Conservation (phyloP, 2,329 filamentous ascomycete species). For the Monilinia fructicola region DNA sequence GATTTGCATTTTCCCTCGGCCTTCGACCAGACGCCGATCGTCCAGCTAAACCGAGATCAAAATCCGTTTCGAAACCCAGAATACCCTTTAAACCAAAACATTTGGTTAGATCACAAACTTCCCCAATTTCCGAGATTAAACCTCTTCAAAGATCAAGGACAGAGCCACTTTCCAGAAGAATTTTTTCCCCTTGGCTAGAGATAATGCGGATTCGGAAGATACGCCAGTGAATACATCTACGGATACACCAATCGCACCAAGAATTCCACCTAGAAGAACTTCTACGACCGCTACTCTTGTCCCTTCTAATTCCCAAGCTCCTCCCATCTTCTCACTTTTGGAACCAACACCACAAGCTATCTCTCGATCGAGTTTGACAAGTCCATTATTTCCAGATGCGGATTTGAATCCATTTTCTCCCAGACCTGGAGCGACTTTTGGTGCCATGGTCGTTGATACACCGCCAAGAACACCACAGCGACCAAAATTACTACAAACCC, state of each 20-base stretch:
- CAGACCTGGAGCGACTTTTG: constrained; percentile 15
- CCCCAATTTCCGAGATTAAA: constrained; percentile 8
- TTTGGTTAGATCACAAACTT: constrained; percentile 13
- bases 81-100: constrained; percentile 9
- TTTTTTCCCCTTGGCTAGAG: constrained; percentile 7
- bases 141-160: constrained; percentile 13
- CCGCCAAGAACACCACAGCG: constrained; percentile 7
- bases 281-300: constrained; percentile 16
- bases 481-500: not conserved
- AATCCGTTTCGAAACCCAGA: constrained; percentile 16
- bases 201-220: not conserved
- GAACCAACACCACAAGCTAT: constrained; percentile 8
- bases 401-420: constrained; percentile 16
- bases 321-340: constrained; percentile 1
- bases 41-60: constrained; percentile 10
- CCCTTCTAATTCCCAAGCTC: constrained; percentile 8
- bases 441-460: constrained; percentile 14
- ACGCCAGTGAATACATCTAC: constrained; percentile 1
- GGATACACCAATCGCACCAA: not conserved
- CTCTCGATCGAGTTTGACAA: not conserved
- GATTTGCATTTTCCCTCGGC: constrained; percentile 16
- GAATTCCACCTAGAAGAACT: constrained; percentile 7
- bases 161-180: constrained; percentile 6
- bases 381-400: constrained; percentile 12
- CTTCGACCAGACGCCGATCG: constrained; percentile 13